A percentile compares a stretch with the other conserved stretches of the same genome.
Evolutionary conservation across 352 stramenopile species (phyloP).

Genomic region (Bremia lactucae): DNA sequence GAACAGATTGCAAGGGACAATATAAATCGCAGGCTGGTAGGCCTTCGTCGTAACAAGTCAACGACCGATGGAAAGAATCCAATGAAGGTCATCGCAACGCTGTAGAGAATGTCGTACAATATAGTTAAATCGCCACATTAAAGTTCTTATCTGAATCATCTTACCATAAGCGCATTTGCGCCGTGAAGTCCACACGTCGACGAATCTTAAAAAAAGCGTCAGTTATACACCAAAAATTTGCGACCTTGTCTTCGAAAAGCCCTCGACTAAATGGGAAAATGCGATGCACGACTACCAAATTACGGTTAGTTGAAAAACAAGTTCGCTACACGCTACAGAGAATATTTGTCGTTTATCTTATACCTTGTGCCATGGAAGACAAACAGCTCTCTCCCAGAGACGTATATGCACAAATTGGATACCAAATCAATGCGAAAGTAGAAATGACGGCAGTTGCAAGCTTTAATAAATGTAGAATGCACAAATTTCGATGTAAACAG

Average conservation of each 20-base stretch:
- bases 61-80: conserved; percentile 81
- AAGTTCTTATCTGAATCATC: no score
- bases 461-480: conserved; percentile 48
- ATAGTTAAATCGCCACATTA: no score
- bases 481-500: conserved; percentile 51
- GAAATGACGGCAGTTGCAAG: conserved; percentile 81
- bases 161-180: conserved; percentile 73
- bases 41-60: conserved; percentile 55
- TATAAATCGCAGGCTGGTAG: conserved; percentile 65
- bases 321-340: no score
- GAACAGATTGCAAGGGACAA: conserved; percentile 79
- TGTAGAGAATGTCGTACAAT: no score
- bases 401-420: conserved; percentile 76
- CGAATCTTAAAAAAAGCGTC: conserved; percentile 76
- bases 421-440: conserved; percentile 87
- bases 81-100: conserved; percentile 67
- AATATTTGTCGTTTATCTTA: neutral
- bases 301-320: neutral
- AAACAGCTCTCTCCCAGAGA: conserved; percentile 33
- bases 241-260: conserved; percentile 97
- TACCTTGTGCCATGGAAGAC: conserved; percentile 59
- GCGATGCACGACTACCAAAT: conserved; percentile 71
- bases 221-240: conserved; percentile 92
- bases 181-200: conserved; percentile 26
- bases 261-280: conserved; percentile 94